A percentile compares a stretch with the other conserved stretches of the same genome.
These are phyloP conservation scores for Wickerhamomyces sp. DNA, from an alignment of 1,139 yeast species.

Conservation along the genomic window DNA sequence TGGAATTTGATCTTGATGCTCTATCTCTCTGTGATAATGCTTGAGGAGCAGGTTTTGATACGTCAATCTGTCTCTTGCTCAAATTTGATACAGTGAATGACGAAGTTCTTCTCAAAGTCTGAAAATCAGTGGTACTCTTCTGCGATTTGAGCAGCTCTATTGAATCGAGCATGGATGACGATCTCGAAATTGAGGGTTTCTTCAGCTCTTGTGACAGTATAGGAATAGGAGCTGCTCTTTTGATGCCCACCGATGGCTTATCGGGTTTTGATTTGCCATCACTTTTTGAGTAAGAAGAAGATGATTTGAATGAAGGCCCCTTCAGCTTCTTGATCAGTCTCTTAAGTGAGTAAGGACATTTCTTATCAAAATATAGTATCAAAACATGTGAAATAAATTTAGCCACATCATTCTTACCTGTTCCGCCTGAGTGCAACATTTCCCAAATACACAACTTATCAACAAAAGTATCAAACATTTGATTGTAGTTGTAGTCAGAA, in stretches of 20 bases:
- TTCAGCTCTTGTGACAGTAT: slow-evolving; percentile 12
- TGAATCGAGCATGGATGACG: slow-evolving; percentile 15
- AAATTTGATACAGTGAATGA: slow-evolving; percentile 35
- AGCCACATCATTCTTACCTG: slow-evolving; percentile 32
- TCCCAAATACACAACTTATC: slow-evolving; percentile 57
- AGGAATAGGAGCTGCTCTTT: slow-evolving; percentile 6
- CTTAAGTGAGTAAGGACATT: slow-evolving; percentile 41
- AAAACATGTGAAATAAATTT: slow-evolving; percentile 51
- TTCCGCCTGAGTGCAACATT: slow-evolving; percentile 30
- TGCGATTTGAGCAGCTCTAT: slow-evolving; percentile 25
- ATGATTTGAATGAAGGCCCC: slow-evolving; percentile 36
- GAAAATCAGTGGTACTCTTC: slow-evolving; percentile 32
- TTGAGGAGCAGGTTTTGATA: slow-evolving; percentile 24
- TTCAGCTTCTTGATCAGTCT: slow-evolving; percentile 46
- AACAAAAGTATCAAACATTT: slow-evolving; percentile 38
- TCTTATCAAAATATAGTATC: slow-evolving; percentile 48
- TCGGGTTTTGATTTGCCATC: slow-evolving; percentile 1
- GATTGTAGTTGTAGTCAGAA: slow-evolving; percentile 12
- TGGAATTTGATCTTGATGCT: slow-evolving; percentile 7
- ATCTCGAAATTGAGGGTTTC: slow-evolving; percentile 15
- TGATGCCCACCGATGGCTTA: slow-evolving; percentile 1
- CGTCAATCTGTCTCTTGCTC: slow-evolving; percentile 44
- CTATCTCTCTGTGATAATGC: slow-evolving; percentile 4
- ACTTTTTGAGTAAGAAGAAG: slow-evolving; percentile 1
- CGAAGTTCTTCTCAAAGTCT: slow-evolving; percentile 22